Evolutionary conservation across 768 basidiomycete species (phyloP), one percentile per base, ranked within the genome.

Genomic region (Termitomyces eurrhizus): DNA sequence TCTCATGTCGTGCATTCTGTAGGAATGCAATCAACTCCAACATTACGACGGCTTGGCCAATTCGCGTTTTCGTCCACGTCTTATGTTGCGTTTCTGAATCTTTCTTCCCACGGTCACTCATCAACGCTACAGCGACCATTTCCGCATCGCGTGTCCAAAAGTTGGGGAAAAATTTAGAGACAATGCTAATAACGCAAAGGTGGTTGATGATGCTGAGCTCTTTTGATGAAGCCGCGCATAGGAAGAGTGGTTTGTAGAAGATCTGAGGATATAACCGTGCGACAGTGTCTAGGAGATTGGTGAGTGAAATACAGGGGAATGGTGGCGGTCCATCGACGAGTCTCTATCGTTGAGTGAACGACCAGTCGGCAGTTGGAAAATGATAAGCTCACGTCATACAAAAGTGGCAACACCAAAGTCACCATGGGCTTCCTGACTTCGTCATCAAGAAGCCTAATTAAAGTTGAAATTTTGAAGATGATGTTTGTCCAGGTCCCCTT

Each of bases 181-280:
- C 64, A 2, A 81, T 76, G 14, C 76, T 73, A 50, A 92, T 68
- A 4, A 79, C 76, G 49, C 82, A 79, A 0, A 90, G 78, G 61
- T 89, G 82, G 56, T 81, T 83, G 12, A 83, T 76, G 11, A 89
- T 76, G 12, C 80, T 77, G n/a, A 81, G 67, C 57, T 85, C 85
- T 64, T 87, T 88, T 46, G 78, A 76, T 0, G 88, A 84, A 2
- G 83, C 83, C 0, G 90, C 87, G 62, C 88, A 89, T 0, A 78
- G 72, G 66, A 92, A 89, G 8, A 92, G 71, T 0, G 88, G 86
- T 67, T 86, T 89, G 75, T 83, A 91, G 71, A 92, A 90, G 0
- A 85, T 61, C 54, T 80, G 84, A 0, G 89, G 89, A 59, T 82
- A 79, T 16, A 71, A 63, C 49, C 77, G 73, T 2, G 87, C 83